phyloP scores from a whole-genome alignment of 2,329 filamentous ascomycete species.

The Alternaria triticina region DNA sequence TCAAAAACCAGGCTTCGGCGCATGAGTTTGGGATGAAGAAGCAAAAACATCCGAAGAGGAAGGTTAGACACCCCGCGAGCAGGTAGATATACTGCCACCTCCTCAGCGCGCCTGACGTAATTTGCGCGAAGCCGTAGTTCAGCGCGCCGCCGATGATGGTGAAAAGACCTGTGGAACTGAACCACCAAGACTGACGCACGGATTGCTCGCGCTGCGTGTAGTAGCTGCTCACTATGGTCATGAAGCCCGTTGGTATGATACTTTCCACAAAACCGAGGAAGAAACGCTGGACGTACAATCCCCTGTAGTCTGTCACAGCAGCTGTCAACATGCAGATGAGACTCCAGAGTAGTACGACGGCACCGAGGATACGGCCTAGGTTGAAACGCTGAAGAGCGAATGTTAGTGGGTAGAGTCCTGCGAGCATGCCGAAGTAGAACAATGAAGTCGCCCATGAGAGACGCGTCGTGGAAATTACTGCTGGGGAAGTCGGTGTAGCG shows the following conservation, averaged over 20 bases:
- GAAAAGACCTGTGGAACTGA: slow-evolving; percentile 59
- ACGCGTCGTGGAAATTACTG: slow-evolving; percentile 67
- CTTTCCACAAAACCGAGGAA: slow-evolving; percentile 64
- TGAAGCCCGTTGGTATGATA: slow-evolving; percentile 63
- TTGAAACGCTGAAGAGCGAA: slow-evolving; percentile 73
- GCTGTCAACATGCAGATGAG: slow-evolving; percentile 72
- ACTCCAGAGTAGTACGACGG: slow-evolving; percentile 70
- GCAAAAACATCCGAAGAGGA: slow-evolving; percentile 69
- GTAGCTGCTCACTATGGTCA: slow-evolving; percentile 57
- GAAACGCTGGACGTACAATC: slow-evolving; percentile 65
- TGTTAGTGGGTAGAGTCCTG: slow-evolving; percentile 75
- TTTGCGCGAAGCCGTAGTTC: slow-evolving; percentile 49
- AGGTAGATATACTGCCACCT: slow-evolving; percentile 73
- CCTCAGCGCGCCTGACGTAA: slow-evolving; percentile 46
- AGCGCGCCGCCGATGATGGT: slow-evolving; percentile 43
- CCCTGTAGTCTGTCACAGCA: slow-evolving; percentile 67
- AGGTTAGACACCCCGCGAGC: slow-evolving; percentile 63
- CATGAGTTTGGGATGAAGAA: slow-evolving; percentile 71
- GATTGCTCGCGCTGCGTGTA: slow-evolving; percentile 53
- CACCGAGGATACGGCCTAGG: slow-evolving; percentile 68
- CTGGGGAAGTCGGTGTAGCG: not conserved
- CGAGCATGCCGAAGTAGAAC: slow-evolving; percentile 82
- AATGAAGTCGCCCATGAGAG: slow-evolving; percentile 79
- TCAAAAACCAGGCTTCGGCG: slow-evolving; percentile 72
- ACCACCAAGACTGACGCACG: slow-evolving; percentile 69